Base-by-base conservation (phyloP, 1,139 yeast genomes). In the Saccharomyces hybrid region DNA sequence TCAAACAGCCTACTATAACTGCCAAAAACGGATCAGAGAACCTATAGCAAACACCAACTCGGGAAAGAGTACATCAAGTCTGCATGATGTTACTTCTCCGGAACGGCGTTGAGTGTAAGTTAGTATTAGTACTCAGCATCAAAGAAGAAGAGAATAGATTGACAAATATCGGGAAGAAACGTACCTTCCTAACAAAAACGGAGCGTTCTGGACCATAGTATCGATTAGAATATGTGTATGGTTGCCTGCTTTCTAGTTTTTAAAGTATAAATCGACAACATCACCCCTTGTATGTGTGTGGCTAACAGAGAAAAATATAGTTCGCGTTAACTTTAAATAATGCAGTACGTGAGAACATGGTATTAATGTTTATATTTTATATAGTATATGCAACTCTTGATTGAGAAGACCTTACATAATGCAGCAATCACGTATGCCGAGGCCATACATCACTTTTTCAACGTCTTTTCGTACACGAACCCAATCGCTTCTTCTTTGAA, bases 401-500 rank as follows among this genome's bases (percentile, higher is more conserved):
- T 34, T 32, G 14, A 42, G 31, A 16, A 27, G 4, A 23, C 13
- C 14, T 57, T 59, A 66, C 67, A 67, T 60, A 54, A 67, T 57
- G 13, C 51, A 54, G 75, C 95, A 83, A 69, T 85, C 88, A 31
- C 70, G 74, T 34, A 86, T 71, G 14, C 93, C 89, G 55, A 90
- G 77, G 0, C 99, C 99, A 65, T 90, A 93, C 84, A 93, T 88
- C n/a, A 88, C 93, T 67, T 86, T 88, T 68, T 93, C 98, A 5
- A 93, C 98, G 56, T 87, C 89, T 58, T 78, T 77, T 61, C 81
- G 83, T 46, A 93, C 88, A 48, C 75, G 67, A 0, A 79, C 71
- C 99, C 99, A 93, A 67, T 93, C 99, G 49, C 83, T 80, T 55
- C 99, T 76, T 57, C 96, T 76, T 63, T 88, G 93, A 3, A 90